Evolutionary conservation across 768 basidiomycete species (phyloP), one percentile per base, ranked within the genome.

Genomic region (Erythrobasidium yunnanense): DNA sequence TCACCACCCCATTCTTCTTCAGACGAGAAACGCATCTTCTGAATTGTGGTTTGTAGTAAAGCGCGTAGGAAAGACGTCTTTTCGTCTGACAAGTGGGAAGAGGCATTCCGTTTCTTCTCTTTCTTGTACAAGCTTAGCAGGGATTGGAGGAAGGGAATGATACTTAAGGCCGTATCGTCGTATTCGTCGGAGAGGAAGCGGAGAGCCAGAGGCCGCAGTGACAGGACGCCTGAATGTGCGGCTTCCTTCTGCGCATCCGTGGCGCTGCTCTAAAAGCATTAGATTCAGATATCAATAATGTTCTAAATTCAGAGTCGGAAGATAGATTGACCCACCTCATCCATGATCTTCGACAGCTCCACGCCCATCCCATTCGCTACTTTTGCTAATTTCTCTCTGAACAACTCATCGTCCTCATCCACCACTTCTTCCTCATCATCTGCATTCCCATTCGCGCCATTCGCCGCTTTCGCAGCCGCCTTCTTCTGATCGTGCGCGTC

Each of bases 151-250:
- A 95, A 78, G 2, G 88, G 84, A 72, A 91, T 88, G 42, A 96
- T 81, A 5, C 91, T 86, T 22, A 84, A 83, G 69, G 85, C 85
- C 4, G 89, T 91, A 72, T 93, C 91, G 68, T 92, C 88, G 69
- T 88, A 88, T 27, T 85, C 81, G 73, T 97, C 95, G 7, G 85
- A 86, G 78, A 97, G 80, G 78, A 96, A 91, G 17, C 83, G 85
- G 11, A 99, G 80, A 79, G 90, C 81, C 34, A 90, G 80, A 1
- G 91, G 89, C 18, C 91, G 80, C 46, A 85, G 77, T 6, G 60
- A 27, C 11, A 68, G 66, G 20, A 51, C 55, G 4, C 35, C 35
- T 11, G 57, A 22, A 35, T 27, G 52, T 4, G 66, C 68, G 50
- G 54, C 32, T 15, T 30, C 45, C 17, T 58, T 45, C 23, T 33